Conservation (phyloP, 257 asterid genomes). For the Nicotiana attenuata region DNA sequence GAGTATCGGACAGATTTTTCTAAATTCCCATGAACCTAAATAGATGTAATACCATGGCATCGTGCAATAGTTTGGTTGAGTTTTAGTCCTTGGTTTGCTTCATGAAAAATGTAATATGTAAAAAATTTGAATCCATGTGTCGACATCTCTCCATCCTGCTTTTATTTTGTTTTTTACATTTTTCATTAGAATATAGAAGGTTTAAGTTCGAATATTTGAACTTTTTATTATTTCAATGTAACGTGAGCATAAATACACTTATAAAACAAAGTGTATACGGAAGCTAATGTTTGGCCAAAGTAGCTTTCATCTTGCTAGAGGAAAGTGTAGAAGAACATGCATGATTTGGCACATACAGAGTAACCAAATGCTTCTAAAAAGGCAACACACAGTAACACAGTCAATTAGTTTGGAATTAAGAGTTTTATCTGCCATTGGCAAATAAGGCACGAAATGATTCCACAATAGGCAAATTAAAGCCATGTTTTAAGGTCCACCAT, state of each 20-base stretch:
- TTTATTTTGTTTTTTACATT: no score
- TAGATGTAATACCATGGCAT: no score
- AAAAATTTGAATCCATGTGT: no score
- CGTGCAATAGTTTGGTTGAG: no score
- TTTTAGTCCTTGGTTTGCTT: no score
- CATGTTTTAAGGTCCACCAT: constrained; percentile 6
- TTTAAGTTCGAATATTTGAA: no score
- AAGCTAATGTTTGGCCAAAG: neutral
- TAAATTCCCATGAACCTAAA: neutral
- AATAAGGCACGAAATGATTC: neutral
- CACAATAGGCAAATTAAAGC: neutral
- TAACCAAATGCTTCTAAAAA: neutral
- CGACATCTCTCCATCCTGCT: no score
- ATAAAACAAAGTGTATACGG: neutral
- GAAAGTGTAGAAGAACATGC: neutral
- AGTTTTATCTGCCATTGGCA: neutral
- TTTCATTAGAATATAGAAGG: no score
- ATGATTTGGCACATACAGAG: neutral
- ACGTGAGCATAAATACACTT: neutral
- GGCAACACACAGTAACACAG: neutral
- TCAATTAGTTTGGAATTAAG: neutral
- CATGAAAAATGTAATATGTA: no score
- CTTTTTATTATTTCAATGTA: no score
- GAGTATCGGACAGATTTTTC: neutral
- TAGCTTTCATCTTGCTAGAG: neutral